Base-by-base conservation (phyloP, 73 alveolate genomes). In the Urostyla sp. region DNA sequence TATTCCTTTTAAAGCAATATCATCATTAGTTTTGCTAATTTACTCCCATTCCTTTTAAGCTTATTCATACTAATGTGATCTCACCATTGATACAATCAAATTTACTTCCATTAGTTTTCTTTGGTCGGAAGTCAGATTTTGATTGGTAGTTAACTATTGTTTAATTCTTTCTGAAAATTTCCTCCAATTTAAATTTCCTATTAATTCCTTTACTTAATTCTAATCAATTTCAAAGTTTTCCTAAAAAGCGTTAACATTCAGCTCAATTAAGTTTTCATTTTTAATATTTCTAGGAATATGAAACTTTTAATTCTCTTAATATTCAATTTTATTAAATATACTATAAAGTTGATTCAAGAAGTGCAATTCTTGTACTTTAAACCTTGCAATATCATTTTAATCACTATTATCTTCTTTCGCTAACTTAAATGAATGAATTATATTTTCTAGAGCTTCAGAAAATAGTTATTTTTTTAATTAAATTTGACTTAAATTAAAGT, bases 181-280 rank as follows among this genome's bases (percentile, higher is more conserved):
- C 15, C 50, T 45, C 84, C 84, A 69, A 55, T 69, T 69, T 11
- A 69, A 37, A 55, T 43, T 45, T 20, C 84, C 84, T 48, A 69
- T 69, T 10, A 48, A 21, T 21, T 69, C 84, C 37, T 69, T 69
- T 10, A 69, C 24, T 36, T 43, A 15, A 24, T 69, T 6, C 40
- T 31, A 31, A 38, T 69, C 31, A 28, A 69, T 8, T 18, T 69
- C 67, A 50, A 48, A 44, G 6, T 38, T 50, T 32, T 69, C 72
- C 16, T 31, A 26, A 44, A 69, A 50, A 30, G 84, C 84, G 53
- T 48, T 69, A 24, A 69, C 28, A 24, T 69, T 69, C 32, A 69
- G 26, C 26, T 69, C 84, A 4, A 69, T 72, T 26, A 69, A 49
- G 55, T 45, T 69, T 38, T 69, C 69, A 23, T 69, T 2, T 56